Evolutionary conservation across 1,284 basidiomycete genomes (phyloP), one percentile per base, ranked within the genome.

Genomic region (Puccinia triticina): DNA sequence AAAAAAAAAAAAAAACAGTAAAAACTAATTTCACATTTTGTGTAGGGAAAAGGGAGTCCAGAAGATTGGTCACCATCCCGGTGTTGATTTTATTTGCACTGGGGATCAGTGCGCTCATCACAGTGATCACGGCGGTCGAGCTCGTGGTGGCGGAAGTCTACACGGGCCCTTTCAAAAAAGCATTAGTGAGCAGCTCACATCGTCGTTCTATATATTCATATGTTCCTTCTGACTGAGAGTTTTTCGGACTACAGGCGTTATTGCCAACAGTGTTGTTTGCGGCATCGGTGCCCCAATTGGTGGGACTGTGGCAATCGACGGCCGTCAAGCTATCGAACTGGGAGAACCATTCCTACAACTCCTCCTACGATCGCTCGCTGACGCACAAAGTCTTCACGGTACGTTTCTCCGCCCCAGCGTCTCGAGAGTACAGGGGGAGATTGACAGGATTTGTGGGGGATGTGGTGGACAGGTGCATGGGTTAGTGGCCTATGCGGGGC

Each of bases 341-440:
- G 93, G 96, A 99, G 88, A 94, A 96, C 86, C 94, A 97, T 86
- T 89, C 90, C 2, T 93, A 94, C 84, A 90, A 92, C 84, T 92
- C 92, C 1, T 90, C 91, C 0, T 91, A 94, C 86, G 90, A 91
- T 83, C 90, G 91, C 21, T 94, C 93, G 10, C 89, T 98, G 48
- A 96, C 96, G 8, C 89, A 93, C 86, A 99, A 99, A 88, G 93
- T 94, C 0, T 99, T 99, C 40, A 32, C 50, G 59, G 79, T 81
- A 53, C 29, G 71, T 43, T 10, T 18, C 23, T 40, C n/a, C n/a
- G n/a, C n/a, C 96, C 94, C 86, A 90, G 96, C 86, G 14, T 85
- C 84, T 23, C 74, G 85, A 2, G n/a, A 40, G n/a, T 61, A 5
- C 37, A 23, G 37, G 7, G 2, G 34, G 12, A 29, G 23, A 40